Evolutionary conservation across 2,329 filamentous ascomycete genomes (phyloP).

Genomic region (Ophiostoma perfectum): DNA sequence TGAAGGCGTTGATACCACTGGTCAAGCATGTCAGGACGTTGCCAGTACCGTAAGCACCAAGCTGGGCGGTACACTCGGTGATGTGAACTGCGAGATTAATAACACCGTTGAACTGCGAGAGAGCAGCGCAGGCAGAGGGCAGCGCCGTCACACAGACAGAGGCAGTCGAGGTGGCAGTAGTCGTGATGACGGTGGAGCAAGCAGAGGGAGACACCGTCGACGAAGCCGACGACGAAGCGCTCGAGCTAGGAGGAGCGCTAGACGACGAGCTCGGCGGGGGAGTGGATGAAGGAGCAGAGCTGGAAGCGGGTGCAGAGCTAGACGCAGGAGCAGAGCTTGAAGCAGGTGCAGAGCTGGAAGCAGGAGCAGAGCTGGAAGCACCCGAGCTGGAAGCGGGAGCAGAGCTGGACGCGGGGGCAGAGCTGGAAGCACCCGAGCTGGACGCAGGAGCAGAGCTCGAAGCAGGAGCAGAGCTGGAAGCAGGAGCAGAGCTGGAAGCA

Average conservation of each 20-base stretch:
- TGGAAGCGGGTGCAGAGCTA: not conserved
- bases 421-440: not conserved
- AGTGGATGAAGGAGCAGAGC: not conserved
- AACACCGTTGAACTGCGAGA: not conserved
- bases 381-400: not conserved
- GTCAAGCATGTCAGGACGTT: constrained; percentile 13
- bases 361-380: not conserved
- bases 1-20: not conserved
- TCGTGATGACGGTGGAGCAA: constrained; percentile 18
- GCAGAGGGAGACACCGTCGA: too few relatives aligned
- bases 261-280: not conserved
- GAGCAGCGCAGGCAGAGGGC: constrained; percentile 13
- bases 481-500: not conserved
- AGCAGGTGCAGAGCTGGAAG: not conserved
- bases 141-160: constrained; percentile 19
- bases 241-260: not conserved
- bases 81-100: not conserved
- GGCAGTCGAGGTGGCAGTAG: constrained; percentile 11
- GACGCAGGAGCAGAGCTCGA: not conserved
- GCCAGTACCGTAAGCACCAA: constrained; percentile 14
- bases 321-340: not conserved
- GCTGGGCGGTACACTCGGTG: not conserved
- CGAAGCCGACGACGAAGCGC: constrained; percentile 2
- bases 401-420: not conserved
- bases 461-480: not conserved